Base-by-base conservation (phyloP, 352 stramenopile genomes). In the Phytopythium mirpurense region DNA sequence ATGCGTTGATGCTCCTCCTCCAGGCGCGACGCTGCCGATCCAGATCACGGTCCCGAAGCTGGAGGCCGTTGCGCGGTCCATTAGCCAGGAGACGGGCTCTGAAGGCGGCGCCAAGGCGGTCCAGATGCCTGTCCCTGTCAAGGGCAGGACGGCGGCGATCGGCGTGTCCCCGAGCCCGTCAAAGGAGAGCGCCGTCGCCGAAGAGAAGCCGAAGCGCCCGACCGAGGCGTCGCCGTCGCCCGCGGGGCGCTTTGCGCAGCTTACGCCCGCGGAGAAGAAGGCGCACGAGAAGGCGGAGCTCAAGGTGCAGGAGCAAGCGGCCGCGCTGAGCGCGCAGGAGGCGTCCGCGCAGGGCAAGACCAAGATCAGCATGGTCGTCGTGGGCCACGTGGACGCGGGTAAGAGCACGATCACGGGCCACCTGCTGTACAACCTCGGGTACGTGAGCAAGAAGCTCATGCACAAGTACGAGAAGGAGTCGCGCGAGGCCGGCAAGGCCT, bases 331-430 rank as follows among this genome's bases (percentile, higher is more conserved):
- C 18, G 72, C 79, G 36, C 58, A 86, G 21, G 72, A 88, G 38
- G 63, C 68, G 1, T 70, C 58, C 14, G 51, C 47, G 23, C 59
- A 68, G 31, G 79, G 74, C 53, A 94, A 94, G 55, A 67, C 66
- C 19, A 85, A 83, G 72, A 84, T 98, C 54, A 97, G 86, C 50
- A 91, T 99, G 79, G 93, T 98, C 31, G 90, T 99, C 26, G 85
- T 98, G 35, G 96, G 96, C 16, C 96, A 99, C 59, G 96, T 99
- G 15, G 96, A 99, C 72, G 90, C 93, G 3, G 96, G 96, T 31
- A 99, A 99, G 79, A 98, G 89, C 42, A 99, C 96, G 1, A 86
- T 99, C 57, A 98, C 96, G 43, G 96, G 96, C 1, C 96, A 98
- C 54, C 72, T 99, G 63, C 75, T 98, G 16, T 91, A 96, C 59